Conservation (phyloP, 345 rosid species). For the Arabis alpina region DNA sequence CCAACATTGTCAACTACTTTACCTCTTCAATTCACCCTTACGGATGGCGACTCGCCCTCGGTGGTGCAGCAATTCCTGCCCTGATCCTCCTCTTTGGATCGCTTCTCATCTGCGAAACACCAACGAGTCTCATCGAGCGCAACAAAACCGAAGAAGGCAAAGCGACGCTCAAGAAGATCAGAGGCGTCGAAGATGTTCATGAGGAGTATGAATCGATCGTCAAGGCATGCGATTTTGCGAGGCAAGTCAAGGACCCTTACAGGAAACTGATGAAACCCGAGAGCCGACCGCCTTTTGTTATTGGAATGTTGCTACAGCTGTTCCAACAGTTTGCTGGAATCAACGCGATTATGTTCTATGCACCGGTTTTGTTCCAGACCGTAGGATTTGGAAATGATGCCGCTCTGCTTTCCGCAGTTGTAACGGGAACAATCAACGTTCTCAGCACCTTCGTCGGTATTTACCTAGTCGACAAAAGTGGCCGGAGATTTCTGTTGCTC, state of each 20-base stretch:
- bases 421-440: constrained; percentile 64
- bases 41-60: constrained; percentile 64
- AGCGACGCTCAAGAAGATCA: constrained; percentile 49
- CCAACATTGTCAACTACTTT: constrained; percentile 57
- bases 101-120: constrained; percentile 58
- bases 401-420: constrained; percentile 62
- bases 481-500: constrained; percentile 61
- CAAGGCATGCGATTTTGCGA: constrained; percentile 47
- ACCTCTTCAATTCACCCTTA: constrained; percentile 47
- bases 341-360: constrained; percentile 58
- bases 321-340: constrained; percentile 75
- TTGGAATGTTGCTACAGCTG: constrained; percentile 54
- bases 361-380: constrained; percentile 73
- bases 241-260: constrained; percentile 55
- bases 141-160: constrained; percentile 51
- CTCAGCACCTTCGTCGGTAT: constrained; percentile 62
- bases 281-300: constrained; percentile 59
- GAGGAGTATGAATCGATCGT: constrained; percentile 50
- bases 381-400: constrained; percentile 66
- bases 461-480: constrained; percentile 59
- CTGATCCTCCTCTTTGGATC: constrained; percentile 56
- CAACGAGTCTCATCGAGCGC: constrained; percentile 60
- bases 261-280: constrained; percentile 49
- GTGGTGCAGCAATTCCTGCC: constrained; percentile 58
- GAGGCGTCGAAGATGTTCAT: constrained; percentile 58